Percentiles rank a stretch among this genome's conserved stretches.
Evolutionary conservation across 2,329 filamentous ascomycete genomes (phyloP).

Genomic region (Exutisphaerella laricina): DNA sequence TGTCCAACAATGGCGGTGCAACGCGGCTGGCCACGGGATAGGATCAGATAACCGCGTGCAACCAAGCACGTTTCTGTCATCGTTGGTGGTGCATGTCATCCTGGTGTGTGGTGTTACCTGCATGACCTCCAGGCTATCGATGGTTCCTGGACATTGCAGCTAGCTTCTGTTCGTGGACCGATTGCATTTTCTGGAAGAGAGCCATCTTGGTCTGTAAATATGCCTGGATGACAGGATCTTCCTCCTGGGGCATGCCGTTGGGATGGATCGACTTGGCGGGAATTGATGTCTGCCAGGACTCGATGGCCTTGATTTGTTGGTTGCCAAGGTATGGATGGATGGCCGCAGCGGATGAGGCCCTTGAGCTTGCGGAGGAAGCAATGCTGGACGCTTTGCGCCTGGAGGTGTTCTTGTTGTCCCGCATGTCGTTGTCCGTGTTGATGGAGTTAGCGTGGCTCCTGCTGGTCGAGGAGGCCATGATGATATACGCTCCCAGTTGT

Average conservation of each 20-base stretch:
- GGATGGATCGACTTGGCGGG: constrained; percentile 17
- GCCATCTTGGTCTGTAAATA: constrained; percentile 35
- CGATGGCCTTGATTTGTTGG: constrained; percentile 24
- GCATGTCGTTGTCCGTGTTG: background rate
- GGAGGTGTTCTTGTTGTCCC: constrained; percentile 1
- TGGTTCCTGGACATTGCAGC: background rate
- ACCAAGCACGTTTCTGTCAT: constrained; percentile 4
- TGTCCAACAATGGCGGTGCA: background rate
- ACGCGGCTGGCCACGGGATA: background rate
- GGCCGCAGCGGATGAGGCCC: background rate
- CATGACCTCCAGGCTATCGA: constrained; percentile 1
- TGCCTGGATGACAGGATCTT: constrained; percentile 29
- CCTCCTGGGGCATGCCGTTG: constrained; percentile 7
- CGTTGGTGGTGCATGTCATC: background rate
- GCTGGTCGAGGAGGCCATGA: constrained; percentile 5
- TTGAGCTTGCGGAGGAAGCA: constrained; percentile 9
- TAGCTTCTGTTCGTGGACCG: background rate
- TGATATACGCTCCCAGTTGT: too few species aligned
- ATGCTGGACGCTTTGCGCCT: constrained; percentile 10
- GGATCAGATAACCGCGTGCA: background rate
- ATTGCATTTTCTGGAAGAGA: constrained; percentile 27
- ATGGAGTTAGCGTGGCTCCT: constrained; percentile 1
- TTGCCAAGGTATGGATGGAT: constrained; percentile 22
- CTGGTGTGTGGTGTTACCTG: background rate
- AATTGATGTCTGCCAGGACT: constrained; percentile 26